Evolutionary conservation across 139 green algal genomes (phyloP), one percentile per base, ranked within the genome.

Genomic region (Trebouxia sp.): DNA sequence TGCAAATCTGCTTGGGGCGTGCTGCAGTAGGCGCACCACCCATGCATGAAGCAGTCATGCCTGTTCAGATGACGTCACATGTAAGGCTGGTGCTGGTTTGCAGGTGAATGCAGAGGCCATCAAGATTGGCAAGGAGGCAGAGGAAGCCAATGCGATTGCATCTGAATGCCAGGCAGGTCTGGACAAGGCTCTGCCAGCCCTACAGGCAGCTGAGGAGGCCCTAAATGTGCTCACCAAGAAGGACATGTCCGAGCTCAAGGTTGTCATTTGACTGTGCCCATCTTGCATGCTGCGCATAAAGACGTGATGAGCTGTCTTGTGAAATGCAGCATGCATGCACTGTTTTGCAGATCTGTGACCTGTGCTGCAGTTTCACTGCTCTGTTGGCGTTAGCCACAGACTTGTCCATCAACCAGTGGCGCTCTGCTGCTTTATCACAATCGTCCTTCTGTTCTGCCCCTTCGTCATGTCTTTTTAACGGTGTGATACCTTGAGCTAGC

Each of bases 21-120:
- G n/a, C n/a, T n/a, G n/a, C n/a, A n/a, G n/a, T n/a, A n/a, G n/a
- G n/a, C n/a, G n/a, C n/a, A n/a, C n/a, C n/a, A n/a, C n/a, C n/a
- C n/a, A n/a, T n/a, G n/a, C n/a, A n/a, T n/a, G n/a, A 39, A 6
- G 24, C 11, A 35, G 26, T 39, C n/a, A 39, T n/a, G 41, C 37
- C 80, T 38, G 24, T 70, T 20, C 3, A 45, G 3, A 75, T 50
- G 35, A 58, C 14, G 15, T 58, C 15, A 28, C 15, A 39, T 35
- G 30, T 66, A 90, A 17, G 14, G 15, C 17, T 14, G 15, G 47
- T 26, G 3, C 47, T 75, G 35, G 6, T 69, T 11, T 65, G 28
- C 30, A 79, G 88, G 92, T 96, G 38, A 95, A 94, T 81, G 92
- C 93, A 4, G 92, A 97, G 83, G 92, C 93, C 3, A 83, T 85